phyloP scores from a whole-genome alignment of 2,329 filamentous ascomycete genomes.

The Iodosphaeria phyllophila region DNA sequence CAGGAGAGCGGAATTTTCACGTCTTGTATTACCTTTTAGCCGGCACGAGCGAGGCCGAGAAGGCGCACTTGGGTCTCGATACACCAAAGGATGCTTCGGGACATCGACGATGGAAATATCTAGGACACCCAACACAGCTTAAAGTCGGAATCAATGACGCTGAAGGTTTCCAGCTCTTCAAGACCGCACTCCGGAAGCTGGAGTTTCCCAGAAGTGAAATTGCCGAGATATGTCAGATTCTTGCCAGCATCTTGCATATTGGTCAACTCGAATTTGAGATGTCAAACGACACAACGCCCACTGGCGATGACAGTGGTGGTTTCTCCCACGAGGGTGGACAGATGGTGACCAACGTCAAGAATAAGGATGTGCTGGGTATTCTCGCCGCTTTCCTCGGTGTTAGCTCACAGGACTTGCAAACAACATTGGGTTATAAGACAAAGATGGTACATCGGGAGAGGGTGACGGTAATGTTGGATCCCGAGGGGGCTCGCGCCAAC shows the following conservation, averaged over 20 bases:
- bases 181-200: constrained; percentile 81
- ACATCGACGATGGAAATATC: constrained; percentile 82
- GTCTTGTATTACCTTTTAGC: constrained; percentile 88
- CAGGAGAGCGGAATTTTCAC: constrained; percentile 92
- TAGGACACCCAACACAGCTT: constrained; percentile 89
- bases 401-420: constrained; percentile 61
- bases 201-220: constrained; percentile 90
- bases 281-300: constrained; percentile 57
- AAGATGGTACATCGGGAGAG: constrained; percentile 92
- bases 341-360: constrained; percentile 71
- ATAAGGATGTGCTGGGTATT: constrained; percentile 73
- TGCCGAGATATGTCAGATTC: constrained; percentile 87
- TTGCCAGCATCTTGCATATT: constrained; percentile 90
- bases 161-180: constrained; percentile 94
- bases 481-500: constrained; percentile 72
- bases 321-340: constrained; percentile 91
- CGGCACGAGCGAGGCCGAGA: constrained; percentile 80
- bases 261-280: constrained; percentile 90
- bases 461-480: constrained; percentile 97
- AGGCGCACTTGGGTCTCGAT: constrained; percentile 57
- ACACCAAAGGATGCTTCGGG: constrained; percentile 19
- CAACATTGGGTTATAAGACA: constrained; percentile 83
- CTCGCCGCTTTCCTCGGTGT: constrained; percentile 93
- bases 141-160: constrained; percentile 94
- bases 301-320: constrained; percentile 81